These are phyloP conservation scores for Rhododendron vialii DNA, from an alignment of 148 eudicot species.

Conservation along the genomic window DNA sequence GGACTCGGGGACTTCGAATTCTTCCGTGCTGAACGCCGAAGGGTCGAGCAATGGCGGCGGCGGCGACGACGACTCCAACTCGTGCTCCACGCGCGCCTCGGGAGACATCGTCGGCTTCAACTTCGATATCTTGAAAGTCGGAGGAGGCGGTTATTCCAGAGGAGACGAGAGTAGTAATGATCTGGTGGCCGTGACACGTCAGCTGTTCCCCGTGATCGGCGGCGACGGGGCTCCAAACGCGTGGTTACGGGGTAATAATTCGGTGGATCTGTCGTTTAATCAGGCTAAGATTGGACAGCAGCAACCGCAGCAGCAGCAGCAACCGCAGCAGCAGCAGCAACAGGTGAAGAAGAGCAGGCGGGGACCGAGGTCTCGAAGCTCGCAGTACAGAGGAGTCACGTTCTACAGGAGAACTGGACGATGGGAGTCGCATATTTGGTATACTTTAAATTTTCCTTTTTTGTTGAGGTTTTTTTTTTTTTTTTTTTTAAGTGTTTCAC, in stretches of 20 bases:
- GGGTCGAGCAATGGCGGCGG: conserved; percentile 17
- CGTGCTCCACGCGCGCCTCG: conserved; percentile 28
- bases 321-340: conserved; percentile 26
- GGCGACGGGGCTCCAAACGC: background rate
- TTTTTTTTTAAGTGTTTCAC: background rate
- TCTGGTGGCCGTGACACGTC: conserved; percentile 28
- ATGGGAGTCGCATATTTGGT: conserved; percentile 78
- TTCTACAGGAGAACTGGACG: conserved; percentile 67
- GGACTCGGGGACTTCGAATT: conserved; percentile 33
- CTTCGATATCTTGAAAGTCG: conserved; percentile 35
- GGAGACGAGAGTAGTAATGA: background rate
- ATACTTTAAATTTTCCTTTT: background rate
- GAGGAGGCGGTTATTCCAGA: background rate
- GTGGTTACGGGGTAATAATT: background rate
- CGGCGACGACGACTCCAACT: conserved; percentile 31
- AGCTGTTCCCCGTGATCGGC: conserved; percentile 40
- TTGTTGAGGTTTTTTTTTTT: background rate
- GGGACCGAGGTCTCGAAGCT: conserved; percentile 69
- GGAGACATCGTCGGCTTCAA: conserved; percentile 20
- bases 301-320: conserved; percentile 27
- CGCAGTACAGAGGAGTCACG: conserved; percentile 70
- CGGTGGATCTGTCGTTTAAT: conserved; percentile 26
- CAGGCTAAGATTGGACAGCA: conserved; percentile 20
- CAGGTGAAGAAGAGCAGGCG: conserved; percentile 56
- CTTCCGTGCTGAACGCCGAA: conserved; percentile 37